Percentiles rank a stretch among this genome's conserved stretches.
phyloP scores from a whole-genome alignment of 2,329 filamentous ascomycete genomes.

The Hymenoscyphus fraxineus region DNA sequence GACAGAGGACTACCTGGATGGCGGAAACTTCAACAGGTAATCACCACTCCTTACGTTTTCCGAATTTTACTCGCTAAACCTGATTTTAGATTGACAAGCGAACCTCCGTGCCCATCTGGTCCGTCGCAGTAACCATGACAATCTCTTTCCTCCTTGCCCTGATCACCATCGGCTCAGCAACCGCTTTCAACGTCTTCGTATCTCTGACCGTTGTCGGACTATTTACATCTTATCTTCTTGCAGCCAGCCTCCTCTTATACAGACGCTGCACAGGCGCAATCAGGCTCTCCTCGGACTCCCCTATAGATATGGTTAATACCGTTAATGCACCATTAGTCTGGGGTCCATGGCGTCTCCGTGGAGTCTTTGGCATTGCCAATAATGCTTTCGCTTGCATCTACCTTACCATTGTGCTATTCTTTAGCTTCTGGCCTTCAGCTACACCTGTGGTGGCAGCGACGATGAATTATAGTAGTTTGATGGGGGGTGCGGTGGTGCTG shows the following conservation, averaged over 20 bases:
- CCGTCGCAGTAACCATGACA: background rate
- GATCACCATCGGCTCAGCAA: constrained; percentile 15
- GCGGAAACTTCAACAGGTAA: constrained; percentile 8
- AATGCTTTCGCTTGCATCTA: constrained; percentile 7
- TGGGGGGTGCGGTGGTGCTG: constrained; percentile 31
- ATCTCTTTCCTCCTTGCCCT: constrained; percentile 14
- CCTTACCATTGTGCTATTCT: constrained; percentile 5
- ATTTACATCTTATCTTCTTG: constrained; percentile 11
- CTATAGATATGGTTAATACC: background rate
- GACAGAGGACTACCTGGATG: constrained; percentile 34
- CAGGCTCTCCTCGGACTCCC: background rate
- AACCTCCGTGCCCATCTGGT: constrained; percentile 4
- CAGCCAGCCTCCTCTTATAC: constrained; percentile 33
- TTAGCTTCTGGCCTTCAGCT: constrained; percentile 33
- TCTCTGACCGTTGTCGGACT: constrained; percentile 8
- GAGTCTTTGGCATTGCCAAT: constrained; percentile 37
- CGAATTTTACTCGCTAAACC: background rate
- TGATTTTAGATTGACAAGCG: constrained; percentile 6
- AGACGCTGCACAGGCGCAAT: constrained; percentile 8
- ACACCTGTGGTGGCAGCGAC: constrained; percentile 32
- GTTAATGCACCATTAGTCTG: constrained; percentile 39
- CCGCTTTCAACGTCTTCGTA: constrained; percentile 15
- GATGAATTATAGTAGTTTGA: constrained; percentile 46
- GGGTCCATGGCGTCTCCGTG: constrained; percentile 50
- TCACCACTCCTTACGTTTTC: too few relatives aligned